phyloP scores from a whole-genome alignment of 129 eudicot species.

The Saussurea involucrata region DNA sequence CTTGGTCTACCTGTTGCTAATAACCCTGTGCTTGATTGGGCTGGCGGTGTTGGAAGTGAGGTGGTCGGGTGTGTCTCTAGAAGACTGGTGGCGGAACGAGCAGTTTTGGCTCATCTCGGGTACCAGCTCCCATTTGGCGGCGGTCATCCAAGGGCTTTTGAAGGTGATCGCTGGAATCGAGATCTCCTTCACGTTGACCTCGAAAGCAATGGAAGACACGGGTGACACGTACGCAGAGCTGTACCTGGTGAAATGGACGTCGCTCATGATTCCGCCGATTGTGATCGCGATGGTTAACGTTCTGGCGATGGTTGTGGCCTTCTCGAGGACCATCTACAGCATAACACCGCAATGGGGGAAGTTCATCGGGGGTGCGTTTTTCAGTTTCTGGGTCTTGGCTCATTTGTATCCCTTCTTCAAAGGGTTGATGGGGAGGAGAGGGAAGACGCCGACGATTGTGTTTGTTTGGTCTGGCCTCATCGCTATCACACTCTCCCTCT shows the following conservation, averaged over 20 bases:
- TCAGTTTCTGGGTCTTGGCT: constrained; percentile 39
- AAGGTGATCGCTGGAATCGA: constrained; percentile 41
- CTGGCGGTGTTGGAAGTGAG: constrained; percentile 32
- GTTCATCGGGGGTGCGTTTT: constrained; percentile 38
- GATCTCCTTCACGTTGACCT: constrained; percentile 33
- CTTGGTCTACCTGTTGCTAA: constrained; percentile 19
- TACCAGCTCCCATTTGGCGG: constrained; percentile 36
- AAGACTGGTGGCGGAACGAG: constrained; percentile 49
- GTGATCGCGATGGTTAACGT: constrained; percentile 37
- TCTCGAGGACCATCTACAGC: constrained; percentile 31
- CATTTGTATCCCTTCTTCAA: constrained; percentile 41
- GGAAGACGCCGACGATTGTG: constrained; percentile 41
- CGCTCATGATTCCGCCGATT: constrained; percentile 37
- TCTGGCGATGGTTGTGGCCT: constrained; percentile 36
- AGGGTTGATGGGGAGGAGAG: constrained; percentile 40
- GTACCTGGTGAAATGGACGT: constrained; percentile 40
- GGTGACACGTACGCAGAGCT: constrained; percentile 35
- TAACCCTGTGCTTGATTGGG: constrained; percentile 30
- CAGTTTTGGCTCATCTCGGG: constrained; percentile 39
- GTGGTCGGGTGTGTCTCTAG: constrained; percentile 35
- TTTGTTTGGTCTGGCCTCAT: constrained; percentile 42
- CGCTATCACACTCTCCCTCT: constrained; percentile 35
- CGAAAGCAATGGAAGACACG: constrained; percentile 32
- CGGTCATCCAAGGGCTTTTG: constrained; percentile 30
- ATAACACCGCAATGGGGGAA: constrained; percentile 33